A percentile compares a stretch with the other conserved stretches of the same genome.
These are phyloP conservation scores for Nitzschia sp. DNA, from an alignment of 108 stramenopile genomes.

Conservation along the genomic window DNA sequence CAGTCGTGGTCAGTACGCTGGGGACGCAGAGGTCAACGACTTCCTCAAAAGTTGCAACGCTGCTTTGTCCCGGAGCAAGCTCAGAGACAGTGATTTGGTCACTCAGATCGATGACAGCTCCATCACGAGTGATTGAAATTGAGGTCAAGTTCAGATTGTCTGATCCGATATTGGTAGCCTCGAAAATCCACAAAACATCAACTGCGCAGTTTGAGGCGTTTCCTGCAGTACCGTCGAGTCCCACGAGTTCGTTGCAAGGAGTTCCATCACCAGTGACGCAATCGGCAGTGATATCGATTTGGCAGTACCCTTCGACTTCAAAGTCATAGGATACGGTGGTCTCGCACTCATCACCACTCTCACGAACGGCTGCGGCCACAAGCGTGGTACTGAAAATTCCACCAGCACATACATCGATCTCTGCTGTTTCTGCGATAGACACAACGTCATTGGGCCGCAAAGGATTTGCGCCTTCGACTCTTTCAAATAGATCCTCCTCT, in stretches of 20 bases:
- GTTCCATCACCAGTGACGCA: neutral
- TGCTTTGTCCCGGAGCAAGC: neutral
- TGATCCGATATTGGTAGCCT: slow-evolving; percentile 2
- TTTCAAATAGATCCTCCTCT: neutral
- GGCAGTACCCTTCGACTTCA: neutral
- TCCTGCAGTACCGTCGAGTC: neutral
- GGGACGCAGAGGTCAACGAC: too few species aligned
- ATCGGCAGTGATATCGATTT: neutral
- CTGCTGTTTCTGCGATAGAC: neutral
- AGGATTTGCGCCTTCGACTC: neutral
- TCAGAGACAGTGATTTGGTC: neutral
- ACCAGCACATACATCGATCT: slow-evolving; percentile 12
- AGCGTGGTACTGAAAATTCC: neutral
- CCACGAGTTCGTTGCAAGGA: neutral
- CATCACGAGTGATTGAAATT: neutral
- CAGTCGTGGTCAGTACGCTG: neutral
- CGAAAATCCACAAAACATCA: neutral
- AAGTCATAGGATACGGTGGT: slow-evolving; percentile 4
- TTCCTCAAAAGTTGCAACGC: too few species aligned
- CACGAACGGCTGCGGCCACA: neutral
- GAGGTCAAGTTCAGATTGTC: neutral
- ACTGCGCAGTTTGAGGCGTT: neutral
- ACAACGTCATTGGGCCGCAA: slow-evolving; percentile 2
- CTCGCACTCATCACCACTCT: neutral
- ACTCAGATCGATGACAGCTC: neutral